These are phyloP conservation scores for Diaporthe citriasiana DNA, from an alignment of 2,329 filamentous ascomycete species.

Conservation along the genomic window DNA sequence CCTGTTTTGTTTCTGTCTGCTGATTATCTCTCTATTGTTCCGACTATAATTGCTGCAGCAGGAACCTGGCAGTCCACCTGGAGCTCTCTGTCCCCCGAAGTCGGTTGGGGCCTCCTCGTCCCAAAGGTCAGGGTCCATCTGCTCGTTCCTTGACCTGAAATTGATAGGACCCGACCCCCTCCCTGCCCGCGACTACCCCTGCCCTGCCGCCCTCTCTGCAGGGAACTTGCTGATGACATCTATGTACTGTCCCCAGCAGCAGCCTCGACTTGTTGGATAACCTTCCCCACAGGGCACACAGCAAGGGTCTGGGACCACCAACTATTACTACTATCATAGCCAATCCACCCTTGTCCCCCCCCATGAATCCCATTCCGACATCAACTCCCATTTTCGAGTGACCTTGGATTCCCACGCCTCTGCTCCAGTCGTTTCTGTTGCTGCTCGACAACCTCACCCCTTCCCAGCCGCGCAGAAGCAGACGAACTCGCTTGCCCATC, in stretches of 20 bases:
- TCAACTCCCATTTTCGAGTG: slow-evolving; percentile 22
- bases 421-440: slow-evolving; percentile 11
- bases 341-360: slow-evolving; percentile 30
- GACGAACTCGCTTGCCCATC: background rate
- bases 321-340: slow-evolving; percentile 31
- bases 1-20: background rate
- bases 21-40: background rate
- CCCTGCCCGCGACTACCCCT: background rate
- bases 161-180: slow-evolving; percentile 7
- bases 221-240: slow-evolving; percentile 33
- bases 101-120: background rate
- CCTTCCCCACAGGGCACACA: slow-evolving; percentile 28
- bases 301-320: slow-evolving; percentile 33
- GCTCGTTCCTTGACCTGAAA: slow-evolving; percentile 23
- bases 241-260: slow-evolving; percentile 18
- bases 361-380: slow-evolving; percentile 33
- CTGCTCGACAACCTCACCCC: slow-evolving; percentile 12
- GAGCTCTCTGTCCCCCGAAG: background rate
- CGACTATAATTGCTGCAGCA: background rate
- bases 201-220: slow-evolving; percentile 16
- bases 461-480: background rate
- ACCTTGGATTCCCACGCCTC: slow-evolving; percentile 23
- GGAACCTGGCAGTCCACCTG: slow-evolving; percentile 1
- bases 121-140: slow-evolving; percentile 20
- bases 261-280: slow-evolving; percentile 33